phyloP scores from a whole-genome alignment of 2,329 filamentous ascomycete genomes.

The Sordariomycetes sp. region DNA sequence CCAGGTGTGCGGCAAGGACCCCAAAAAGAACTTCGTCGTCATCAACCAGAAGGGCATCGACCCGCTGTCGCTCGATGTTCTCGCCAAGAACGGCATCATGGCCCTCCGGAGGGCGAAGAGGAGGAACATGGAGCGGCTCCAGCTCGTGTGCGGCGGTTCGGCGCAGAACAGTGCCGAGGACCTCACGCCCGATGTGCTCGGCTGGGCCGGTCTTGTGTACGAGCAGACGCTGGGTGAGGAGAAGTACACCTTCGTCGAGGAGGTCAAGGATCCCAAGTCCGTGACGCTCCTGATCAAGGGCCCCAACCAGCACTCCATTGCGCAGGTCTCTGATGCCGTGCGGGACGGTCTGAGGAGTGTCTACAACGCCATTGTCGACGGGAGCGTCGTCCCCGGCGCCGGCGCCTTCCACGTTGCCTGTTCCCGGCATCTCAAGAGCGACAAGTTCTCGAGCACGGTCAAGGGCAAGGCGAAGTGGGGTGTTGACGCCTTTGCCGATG shows the following conservation, averaged over 20 bases:
- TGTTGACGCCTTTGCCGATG: constrained; percentile 89
- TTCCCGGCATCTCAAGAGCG: constrained; percentile 75
- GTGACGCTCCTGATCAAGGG: constrained; percentile 97
- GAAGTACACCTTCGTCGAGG: constrained; percentile 98
- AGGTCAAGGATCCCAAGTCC: constrained; percentile 97
- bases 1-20: constrained; percentile 86
- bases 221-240: constrained; percentile 97
- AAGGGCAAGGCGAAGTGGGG: constrained; percentile 98
- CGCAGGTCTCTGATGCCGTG: constrained; percentile 92
- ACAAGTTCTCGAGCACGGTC: constrained; percentile 77
- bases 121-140: constrained; percentile 97
- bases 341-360: constrained; percentile 90
- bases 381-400: constrained; percentile 85
- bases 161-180: constrained; percentile 97
- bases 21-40: constrained; percentile 91
- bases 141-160: constrained; percentile 83
- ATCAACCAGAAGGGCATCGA: constrained; percentile 99
- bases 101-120: constrained; percentile 91
- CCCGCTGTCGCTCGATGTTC: constrained; percentile 84
- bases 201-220: constrained; percentile 94
- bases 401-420: constrained; percentile 95
- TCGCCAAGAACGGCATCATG: constrained; percentile 97
- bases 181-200: constrained; percentile 74
- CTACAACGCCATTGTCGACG: constrained; percentile 99
- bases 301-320: constrained; percentile 91